phyloP scores from a whole-genome alignment of 2,329 filamentous ascomycete species.

The Juglanconis sp. region DNA sequence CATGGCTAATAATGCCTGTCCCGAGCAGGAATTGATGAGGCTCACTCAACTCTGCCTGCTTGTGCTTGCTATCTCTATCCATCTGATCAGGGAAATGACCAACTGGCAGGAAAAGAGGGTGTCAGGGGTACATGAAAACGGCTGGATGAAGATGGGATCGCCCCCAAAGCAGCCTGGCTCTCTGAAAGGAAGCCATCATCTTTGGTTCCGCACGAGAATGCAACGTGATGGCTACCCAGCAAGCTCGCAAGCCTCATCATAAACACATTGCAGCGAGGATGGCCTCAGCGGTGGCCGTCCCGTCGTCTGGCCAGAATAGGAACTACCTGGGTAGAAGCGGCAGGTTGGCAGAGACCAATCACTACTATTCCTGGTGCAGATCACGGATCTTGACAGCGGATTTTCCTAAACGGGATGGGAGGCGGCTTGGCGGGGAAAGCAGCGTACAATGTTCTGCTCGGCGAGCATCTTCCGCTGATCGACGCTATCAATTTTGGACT shows the following conservation, averaged over 20 bases:
- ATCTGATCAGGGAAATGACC: not conserved
- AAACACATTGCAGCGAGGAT: not conserved
- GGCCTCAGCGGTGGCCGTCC: not conserved
- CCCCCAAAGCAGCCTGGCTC: not conserved
- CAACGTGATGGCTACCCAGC: not conserved
- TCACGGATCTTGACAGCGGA: not conserved
- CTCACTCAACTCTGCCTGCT: too few species aligned
- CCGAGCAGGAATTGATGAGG: not conserved
- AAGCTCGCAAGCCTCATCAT: not conserved
- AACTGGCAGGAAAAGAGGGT: not conserved
- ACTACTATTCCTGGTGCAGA: not conserved
- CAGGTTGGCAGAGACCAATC: slow-evolving; percentile 2
- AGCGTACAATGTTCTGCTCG: not conserved
- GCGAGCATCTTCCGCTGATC: slow-evolving; percentile 11
- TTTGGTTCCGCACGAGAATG: not conserved
- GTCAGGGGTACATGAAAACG: not conserved
- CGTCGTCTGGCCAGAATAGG: too few species aligned
- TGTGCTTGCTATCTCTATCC: not conserved
- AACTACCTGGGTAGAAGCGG: not conserved
- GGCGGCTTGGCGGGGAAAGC: not conserved
- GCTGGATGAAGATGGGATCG: not conserved
- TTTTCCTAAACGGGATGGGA: not conserved
- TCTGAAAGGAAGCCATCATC: too few species aligned
- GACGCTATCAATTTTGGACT: not conserved
- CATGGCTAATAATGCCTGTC: not conserved